Evolutionary conservation across 345 rosid genomes (phyloP).

Genomic region (Schrenkiella parvula): DNA sequence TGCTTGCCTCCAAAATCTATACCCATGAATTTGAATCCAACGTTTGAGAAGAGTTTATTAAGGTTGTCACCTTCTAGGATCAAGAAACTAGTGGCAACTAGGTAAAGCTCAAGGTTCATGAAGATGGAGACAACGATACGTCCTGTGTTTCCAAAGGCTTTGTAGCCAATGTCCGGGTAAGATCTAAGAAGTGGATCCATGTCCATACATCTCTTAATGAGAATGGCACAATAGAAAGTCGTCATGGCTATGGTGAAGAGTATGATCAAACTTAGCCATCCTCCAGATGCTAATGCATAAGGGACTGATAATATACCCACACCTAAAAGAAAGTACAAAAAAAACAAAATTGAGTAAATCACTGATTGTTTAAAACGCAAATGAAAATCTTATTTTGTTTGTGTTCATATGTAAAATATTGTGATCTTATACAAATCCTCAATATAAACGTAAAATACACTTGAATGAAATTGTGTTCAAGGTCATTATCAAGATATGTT

Average conservation of each 20-base stretch:
- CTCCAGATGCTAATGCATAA: conserved; percentile 85
- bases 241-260: conserved; percentile 54
- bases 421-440: not conserved
- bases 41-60: conserved; percentile 49
- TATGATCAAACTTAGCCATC: conserved; percentile 73
- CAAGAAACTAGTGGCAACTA: conserved; percentile 78
- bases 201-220: conserved; percentile 82
- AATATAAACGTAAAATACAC: not conserved
- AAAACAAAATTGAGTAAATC: not conserved
- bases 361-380: not conserved
- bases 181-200: conserved; percentile 52
- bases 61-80: conserved; percentile 91
- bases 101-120: conserved; percentile 75
- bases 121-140: conserved; percentile 49
- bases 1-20: conserved; percentile 47
- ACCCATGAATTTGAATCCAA: conserved; percentile 46
- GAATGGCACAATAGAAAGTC: conserved; percentile 63
- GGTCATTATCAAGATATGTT: not conserved
- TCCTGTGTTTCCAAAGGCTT: conserved; percentile 75
- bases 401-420: not conserved
- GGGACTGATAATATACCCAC: conserved; percentile 85
- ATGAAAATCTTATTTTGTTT: not conserved
- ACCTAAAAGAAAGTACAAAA: conserved; percentile 38
- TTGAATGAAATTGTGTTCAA: not conserved
- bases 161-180: conserved; percentile 82